phyloP scores from a whole-genome alignment of 2,329 filamentous ascomycete species.

The Aspergillus spinulosporus region DNA sequence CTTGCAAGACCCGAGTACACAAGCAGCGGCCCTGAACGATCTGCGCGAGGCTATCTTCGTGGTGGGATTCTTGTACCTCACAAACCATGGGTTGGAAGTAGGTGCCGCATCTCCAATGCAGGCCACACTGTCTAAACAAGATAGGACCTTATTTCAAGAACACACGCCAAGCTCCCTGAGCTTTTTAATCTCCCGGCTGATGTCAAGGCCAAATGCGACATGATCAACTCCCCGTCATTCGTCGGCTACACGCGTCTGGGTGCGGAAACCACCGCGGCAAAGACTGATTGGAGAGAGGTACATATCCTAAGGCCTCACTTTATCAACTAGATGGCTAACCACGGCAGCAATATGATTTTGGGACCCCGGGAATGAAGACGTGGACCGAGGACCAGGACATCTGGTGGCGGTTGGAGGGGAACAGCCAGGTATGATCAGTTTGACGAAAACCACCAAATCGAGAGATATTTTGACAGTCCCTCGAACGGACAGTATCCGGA shows the following conservation, averaged over 20 bases:
- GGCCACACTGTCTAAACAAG: neutral
- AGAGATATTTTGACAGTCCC: neutral
- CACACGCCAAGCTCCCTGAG: slow-evolving; percentile 27
- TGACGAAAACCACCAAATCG: neutral
- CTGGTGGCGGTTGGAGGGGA: slow-evolving; percentile 40
- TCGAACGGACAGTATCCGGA: slow-evolving; percentile 27
- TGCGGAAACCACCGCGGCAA: slow-evolving; percentile 35
- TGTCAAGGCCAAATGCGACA: slow-evolving; percentile 32
- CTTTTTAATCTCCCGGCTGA: slow-evolving; percentile 29
- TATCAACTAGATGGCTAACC: neutral
- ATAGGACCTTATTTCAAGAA: slow-evolving; percentile 24
- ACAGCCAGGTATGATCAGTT: slow-evolving; percentile 27
- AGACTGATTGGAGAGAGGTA: slow-evolving; percentile 37
- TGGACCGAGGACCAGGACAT: slow-evolving; percentile 46
- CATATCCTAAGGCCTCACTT: neutral
- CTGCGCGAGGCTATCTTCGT: slow-evolving; percentile 37
- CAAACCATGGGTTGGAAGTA: slow-evolving; percentile 38
- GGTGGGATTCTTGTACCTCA: slow-evolving; percentile 39
- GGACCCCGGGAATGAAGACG: slow-evolving; percentile 31
- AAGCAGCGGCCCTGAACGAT: slow-evolving; percentile 25
- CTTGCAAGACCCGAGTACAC: slow-evolving; percentile 27
- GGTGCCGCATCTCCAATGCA: neutral
- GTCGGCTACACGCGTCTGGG: slow-evolving; percentile 37
- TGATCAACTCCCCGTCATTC: slow-evolving; percentile 37
- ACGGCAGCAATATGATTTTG: slow-evolving; percentile 48